phyloP scores from a whole-genome alignment of 306 rosid genomes.

The Lathyrus tuberosus region DNA sequence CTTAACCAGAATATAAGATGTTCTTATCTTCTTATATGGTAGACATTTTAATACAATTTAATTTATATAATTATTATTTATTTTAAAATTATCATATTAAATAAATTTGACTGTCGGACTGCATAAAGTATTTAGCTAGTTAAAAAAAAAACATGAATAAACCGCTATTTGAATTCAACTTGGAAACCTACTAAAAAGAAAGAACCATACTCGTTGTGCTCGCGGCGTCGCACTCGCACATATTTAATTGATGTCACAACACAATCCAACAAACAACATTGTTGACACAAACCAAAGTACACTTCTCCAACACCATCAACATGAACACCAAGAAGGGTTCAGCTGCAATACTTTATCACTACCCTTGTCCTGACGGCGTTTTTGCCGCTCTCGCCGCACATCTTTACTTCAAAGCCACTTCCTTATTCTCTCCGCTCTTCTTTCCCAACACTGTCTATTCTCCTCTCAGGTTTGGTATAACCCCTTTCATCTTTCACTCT shows the following conservation, averaged over 20 bases:
- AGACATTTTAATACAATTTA: no score
- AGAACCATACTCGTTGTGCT: background rate
- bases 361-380: conserved; percentile 91
- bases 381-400: conserved; percentile 92
- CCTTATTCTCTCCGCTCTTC: conserved; percentile 51
- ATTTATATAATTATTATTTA: no score
- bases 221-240: background rate
- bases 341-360: conserved; percentile 83
- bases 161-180: background rate
- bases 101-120: no score
- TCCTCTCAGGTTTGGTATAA: conserved; percentile 51
- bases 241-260: conserved; percentile 1
- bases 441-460: conserved; percentile 80
- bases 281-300: conserved; percentile 10
- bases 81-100: no score
- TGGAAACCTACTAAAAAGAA: no score
- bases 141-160: background rate
- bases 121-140: no score
- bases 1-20: no score
- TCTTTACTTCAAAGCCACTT: conserved; percentile 71
- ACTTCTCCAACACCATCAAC: background rate
- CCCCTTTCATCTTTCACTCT: background rate
- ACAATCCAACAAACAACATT: background rate
- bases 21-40: no score
- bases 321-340: conserved; percentile 23